Evolutionary conservation across 2,329 filamentous ascomycete species (phyloP).

Genomic region (Exophiala aquamarina): DNA sequence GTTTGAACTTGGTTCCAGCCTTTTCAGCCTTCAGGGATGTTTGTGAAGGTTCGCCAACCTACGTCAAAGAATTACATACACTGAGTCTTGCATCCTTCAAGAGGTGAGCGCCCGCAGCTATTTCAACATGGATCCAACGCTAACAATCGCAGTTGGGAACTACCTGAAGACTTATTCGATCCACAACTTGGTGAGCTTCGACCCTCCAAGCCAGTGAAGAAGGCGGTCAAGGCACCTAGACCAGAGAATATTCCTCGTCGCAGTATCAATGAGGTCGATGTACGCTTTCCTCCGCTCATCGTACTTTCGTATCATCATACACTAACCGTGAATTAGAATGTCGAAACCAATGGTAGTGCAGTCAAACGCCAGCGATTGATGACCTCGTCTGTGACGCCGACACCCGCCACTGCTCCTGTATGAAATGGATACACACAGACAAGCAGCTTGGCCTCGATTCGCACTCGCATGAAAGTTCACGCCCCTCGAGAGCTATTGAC

Average conservation of each 20-base stretch:
- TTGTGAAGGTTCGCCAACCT: constrained; percentile 74
- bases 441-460: constrained; percentile 3
- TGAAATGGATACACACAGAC: constrained; percentile 10
- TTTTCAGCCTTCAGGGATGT: constrained; percentile 84
- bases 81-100: constrained; percentile 80
- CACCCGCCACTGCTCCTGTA: constrained; percentile 18
- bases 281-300: no score
- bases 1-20: constrained; percentile 64
- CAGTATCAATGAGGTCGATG: constrained; percentile 23
- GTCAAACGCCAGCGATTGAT: constrained; percentile 21
- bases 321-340: no score
- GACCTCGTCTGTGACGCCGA: constrained; percentile 14
- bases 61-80: constrained; percentile 71
- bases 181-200: constrained; percentile 67
- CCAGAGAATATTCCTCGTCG: constrained; percentile 13
- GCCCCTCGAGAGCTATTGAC: no score
- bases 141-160: constrained; percentile 63
- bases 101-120: constrained; percentile 61
- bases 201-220: constrained; percentile 60
- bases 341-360: constrained; percentile 13
- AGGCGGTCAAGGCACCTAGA: constrained; percentile 29
- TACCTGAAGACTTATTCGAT: constrained; percentile 85
- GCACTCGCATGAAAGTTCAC: no score
- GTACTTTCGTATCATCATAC: no score
- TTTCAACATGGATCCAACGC: constrained; percentile 4